Evolutionary conservation across 2,329 filamentous ascomycete species (phyloP), one percentile per base, ranked within the genome.

Genomic region (Sarocladiaceae sp.): DNA sequence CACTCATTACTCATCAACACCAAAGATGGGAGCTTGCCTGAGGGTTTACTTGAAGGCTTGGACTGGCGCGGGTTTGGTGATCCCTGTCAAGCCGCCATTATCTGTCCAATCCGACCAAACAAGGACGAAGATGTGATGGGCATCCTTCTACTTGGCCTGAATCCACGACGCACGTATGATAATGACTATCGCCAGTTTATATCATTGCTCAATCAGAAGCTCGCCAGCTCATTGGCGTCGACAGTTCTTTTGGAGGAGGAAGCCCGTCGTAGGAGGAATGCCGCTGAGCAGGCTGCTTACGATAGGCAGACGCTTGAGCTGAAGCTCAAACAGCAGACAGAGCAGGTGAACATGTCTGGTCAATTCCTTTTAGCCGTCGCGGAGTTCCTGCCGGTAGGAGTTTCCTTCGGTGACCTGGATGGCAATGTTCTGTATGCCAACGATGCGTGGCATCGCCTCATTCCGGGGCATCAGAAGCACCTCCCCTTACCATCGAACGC

Each of bases 161-260:
- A 90, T 59, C 85, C 87, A 5, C 73, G 86, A 39, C 73, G 85
- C 37, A 86, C 86, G 0, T 90, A 87, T 56, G 87, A 90, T 59
- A 83, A 86, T 54, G 85, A 88, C 56, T 90, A 90, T 60, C 78
- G 77, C 37, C 76, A 87, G 8, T 90, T 87, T 58, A 75, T 89
- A 17, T 80, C 73, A 13, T 64, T 79, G 4, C 61, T 80, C 29
- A 71, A 66, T 36, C 73, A 78, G 55, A 88, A 74, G 62, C 68
- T 89, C 6, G 83, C 81, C 1, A 87, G 83, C 2, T 86, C 84
- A 0, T 70, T 89, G 48, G 86, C 86, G 6, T 88, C 84, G 0
- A 84, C 87, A 0, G 82, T 88, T 0, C 68, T 89, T 1, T 80
- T 89, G 42, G 84, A 88, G 62, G 85, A 88, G 62, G 86, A 89